phyloP scores from a whole-genome alignment of 371 early-diverging fungal species.

The Actinomortierella wolfii region DNA sequence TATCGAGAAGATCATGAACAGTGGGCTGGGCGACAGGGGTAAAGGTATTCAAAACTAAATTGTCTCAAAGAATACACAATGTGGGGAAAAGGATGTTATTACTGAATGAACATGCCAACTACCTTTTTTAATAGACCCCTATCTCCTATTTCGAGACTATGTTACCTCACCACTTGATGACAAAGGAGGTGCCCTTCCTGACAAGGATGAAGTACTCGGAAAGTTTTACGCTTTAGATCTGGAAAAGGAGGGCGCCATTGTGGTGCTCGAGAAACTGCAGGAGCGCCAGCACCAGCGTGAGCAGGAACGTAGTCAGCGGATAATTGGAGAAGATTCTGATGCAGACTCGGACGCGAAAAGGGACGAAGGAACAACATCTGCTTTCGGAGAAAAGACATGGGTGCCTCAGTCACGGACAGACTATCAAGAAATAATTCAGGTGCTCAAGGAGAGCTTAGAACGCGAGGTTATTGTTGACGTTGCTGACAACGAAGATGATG shows the following conservation, averaged over 20 bases:
- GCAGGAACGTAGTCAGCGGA: not conserved
- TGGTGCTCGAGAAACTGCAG: conserved; percentile 23
- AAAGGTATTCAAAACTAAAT: conserved; percentile 14
- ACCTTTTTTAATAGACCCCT: conserved; percentile 24
- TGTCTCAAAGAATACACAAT: not conserved
- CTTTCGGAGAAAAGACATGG: too few relatives aligned
- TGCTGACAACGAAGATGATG: conserved; percentile 1
- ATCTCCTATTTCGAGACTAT: conserved; percentile 38
- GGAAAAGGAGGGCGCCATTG: conserved; percentile 43
- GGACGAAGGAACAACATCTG: too few relatives aligned
- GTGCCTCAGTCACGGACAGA: conserved; percentile 8
- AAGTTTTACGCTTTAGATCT: conserved; percentile 34
- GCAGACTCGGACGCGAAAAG: too few relatives aligned
- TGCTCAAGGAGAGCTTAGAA: conserved; percentile 32
- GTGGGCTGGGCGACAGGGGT: conserved; percentile 33
- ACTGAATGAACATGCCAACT: not conserved
- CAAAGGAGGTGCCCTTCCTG: conserved; percentile 12
- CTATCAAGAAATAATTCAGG: conserved; percentile 34
- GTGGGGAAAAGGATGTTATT: not conserved
- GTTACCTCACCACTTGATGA: conserved; percentile 14
- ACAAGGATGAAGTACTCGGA: conserved; percentile 41
- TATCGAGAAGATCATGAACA: conserved; percentile 46
- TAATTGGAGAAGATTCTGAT: too few relatives aligned
- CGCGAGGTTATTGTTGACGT: conserved; percentile 34
- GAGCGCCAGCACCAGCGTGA: conserved; percentile 14